Evolutionary conservation across 1,284 basidiomycete genomes (phyloP).

Genomic region (Rugosomyces carneus): DNA sequence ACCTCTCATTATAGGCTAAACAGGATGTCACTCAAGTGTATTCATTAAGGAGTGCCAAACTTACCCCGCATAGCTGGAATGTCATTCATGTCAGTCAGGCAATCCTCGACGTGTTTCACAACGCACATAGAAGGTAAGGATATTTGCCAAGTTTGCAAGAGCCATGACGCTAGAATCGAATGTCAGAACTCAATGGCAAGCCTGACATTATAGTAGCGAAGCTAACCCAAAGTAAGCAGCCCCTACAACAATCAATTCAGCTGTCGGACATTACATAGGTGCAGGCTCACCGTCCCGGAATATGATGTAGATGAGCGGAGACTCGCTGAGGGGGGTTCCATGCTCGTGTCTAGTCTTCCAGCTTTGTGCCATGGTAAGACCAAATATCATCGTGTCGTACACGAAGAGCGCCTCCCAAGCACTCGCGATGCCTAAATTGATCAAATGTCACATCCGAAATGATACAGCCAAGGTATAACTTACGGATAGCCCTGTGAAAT

Average conservation of each 20-base stretch:
- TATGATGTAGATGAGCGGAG: slow-evolving; percentile 28
- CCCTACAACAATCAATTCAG: slow-evolving; percentile 21
- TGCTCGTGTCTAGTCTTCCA: slow-evolving; percentile 24
- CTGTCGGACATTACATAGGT: background rate
- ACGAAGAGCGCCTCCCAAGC: slow-evolving; percentile 38
- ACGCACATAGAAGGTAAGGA: slow-evolving; percentile 36
- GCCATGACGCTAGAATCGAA: slow-evolving; percentile 37
- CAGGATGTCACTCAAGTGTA: no score
- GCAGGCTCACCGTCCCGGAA: slow-evolving; percentile 31
- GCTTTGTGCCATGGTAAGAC: slow-evolving; percentile 30
- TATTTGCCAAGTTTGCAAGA: slow-evolving; percentile 34
- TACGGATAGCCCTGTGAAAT: slow-evolving; percentile 23
- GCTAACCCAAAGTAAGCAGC: slow-evolving; percentile 33
- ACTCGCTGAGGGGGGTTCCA: slow-evolving; percentile 16
- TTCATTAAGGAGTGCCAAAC: no score
- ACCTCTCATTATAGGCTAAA: no score
- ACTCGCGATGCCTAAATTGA: slow-evolving; percentile 26
- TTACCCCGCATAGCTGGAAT: no score
- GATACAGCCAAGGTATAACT: slow-evolving; percentile 1
- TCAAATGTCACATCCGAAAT: background rate
- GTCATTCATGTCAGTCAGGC: no score
- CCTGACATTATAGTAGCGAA: no score
- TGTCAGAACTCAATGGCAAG: no score
- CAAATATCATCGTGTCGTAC: slow-evolving; percentile 33
- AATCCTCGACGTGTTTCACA: background rate